Percentiles rank a stretch among this genome's conserved stretches.
Conservation (phyloP, 768 basidiomycete genomes). For the Tephrocybe sp. region DNA sequence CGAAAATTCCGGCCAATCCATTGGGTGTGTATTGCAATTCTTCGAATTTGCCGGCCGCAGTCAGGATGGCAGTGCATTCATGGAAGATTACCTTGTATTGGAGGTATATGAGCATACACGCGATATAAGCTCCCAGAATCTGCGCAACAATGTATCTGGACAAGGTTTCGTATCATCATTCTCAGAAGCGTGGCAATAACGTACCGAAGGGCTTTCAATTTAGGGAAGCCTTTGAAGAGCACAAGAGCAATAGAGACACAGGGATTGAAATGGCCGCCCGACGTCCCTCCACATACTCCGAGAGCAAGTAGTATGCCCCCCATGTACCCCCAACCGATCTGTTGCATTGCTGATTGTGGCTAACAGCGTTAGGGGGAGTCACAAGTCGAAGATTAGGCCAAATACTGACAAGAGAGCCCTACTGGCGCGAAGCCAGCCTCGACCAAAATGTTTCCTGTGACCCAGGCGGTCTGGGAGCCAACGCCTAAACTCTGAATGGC, state of each 20-base stretch:
- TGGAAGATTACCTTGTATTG: slow-evolving; percentile 58
- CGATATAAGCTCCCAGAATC: slow-evolving; percentile 64
- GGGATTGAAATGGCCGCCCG: slow-evolving; percentile 69
- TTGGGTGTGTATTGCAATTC: slow-evolving; percentile 34
- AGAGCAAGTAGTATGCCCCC: slow-evolving; percentile 63
- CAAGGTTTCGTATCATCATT: not conserved
- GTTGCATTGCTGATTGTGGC: slow-evolving; percentile 43
- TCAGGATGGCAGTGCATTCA: slow-evolving; percentile 30
- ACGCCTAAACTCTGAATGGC: too few species aligned
- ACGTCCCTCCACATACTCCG: slow-evolving; percentile 48
- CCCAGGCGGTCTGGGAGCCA: slow-evolving; percentile 51
- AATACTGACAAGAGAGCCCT: slow-evolving; percentile 49
- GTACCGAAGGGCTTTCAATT: slow-evolving; percentile 49
- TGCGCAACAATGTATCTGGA: slow-evolving; percentile 66
- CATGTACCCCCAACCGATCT: slow-evolving; percentile 58
- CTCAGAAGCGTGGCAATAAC: not conserved
- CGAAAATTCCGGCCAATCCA: slow-evolving; percentile 55
- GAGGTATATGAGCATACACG: slow-evolving; percentile 56
- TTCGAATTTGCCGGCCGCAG: slow-evolving; percentile 24
- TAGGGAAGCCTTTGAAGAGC: slow-evolving; percentile 56
- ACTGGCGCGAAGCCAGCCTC: slow-evolving; percentile 18
- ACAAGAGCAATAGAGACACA: slow-evolving; percentile 54
- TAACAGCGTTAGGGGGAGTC: not conserved
- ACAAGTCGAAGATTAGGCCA: not conserved
- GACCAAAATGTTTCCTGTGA: slow-evolving; percentile 45